Conservation (phyloP, 768 basidiomycete genomes). For the Naganishia vishniacii region DNA sequence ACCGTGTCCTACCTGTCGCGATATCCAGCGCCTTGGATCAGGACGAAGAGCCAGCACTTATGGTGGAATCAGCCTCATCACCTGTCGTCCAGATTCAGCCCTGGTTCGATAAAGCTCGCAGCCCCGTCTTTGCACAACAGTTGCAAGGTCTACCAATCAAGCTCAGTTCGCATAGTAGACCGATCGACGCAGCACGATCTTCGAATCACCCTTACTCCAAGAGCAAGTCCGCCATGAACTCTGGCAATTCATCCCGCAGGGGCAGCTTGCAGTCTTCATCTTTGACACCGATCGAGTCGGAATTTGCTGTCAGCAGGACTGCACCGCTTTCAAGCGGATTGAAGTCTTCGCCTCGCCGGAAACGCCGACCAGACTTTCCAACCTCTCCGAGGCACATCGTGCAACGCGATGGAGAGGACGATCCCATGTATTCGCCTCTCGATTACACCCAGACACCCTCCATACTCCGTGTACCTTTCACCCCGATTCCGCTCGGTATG, state of each 20-base stretch:
- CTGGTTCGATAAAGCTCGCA: not conserved
- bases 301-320: not conserved
- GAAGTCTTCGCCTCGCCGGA: conserved; percentile 19
- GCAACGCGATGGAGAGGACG: not conserved
- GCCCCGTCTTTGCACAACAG: not conserved
- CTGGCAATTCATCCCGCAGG: not conserved
- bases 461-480: conserved; percentile 21
- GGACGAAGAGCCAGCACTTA: not conserved
- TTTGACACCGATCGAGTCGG: not conserved
- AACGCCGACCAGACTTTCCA: conserved; percentile 18
- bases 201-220: conserved; percentile 7
- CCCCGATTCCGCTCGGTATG: not conserved
- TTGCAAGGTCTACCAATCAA: not conserved
- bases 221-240: not conserved
- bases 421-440: not conserved
- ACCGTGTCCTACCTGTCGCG: too few relatives aligned
- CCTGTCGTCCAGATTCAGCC: not conserved
- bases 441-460: conserved; percentile 20
- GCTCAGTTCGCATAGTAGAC: not conserved
- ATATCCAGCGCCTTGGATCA: too few relatives aligned
- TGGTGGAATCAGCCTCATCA: not conserved
- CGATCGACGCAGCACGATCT: conserved; percentile 5
- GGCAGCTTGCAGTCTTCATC: too few relatives aligned
- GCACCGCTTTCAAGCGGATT: not conserved
- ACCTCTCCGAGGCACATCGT: conserved; percentile 15